A percentile compares a stretch with the other conserved stretches of the same genome.
Conservation (phyloP, 1,139 yeast species). For the Torulaspora pretoriensis region DNA sequence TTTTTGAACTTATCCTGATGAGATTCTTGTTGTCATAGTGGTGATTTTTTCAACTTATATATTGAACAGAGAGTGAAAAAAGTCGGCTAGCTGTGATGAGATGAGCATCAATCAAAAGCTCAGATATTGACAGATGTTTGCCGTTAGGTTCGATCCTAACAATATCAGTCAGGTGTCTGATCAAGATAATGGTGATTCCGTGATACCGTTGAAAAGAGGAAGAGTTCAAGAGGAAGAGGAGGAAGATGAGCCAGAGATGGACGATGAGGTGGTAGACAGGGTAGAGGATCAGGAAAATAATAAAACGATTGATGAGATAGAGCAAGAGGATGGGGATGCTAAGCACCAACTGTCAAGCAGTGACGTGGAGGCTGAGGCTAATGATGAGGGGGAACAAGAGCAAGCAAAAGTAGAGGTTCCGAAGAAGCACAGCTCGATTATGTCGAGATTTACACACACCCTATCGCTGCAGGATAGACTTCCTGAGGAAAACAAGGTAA, state of each 20-base stretch:
- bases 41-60: constrained; percentile 1
- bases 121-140: constrained; percentile 47
- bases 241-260: constrained; percentile 13
- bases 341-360: constrained; percentile 3
- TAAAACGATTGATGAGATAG: background rate
- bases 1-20: background rate
- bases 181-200: constrained; percentile 11
- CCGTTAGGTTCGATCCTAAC: constrained; percentile 59
- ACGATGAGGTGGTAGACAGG: background rate
- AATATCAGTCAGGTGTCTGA: constrained; percentile 26
- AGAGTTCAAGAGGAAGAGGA: constrained; percentile 18
- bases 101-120: constrained; percentile 7
- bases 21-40: background rate
- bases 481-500: constrained; percentile 16
- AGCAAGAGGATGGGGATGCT: constrained; percentile 15
- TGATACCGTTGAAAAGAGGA: constrained; percentile 29
- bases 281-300: background rate
- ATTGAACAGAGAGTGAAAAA: constrained; percentile 2
- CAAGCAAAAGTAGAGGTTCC: constrained; percentile 20
- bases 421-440: constrained; percentile 39
- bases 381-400: constrained; percentile 19
- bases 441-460: constrained; percentile 42
- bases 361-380: constrained; percentile 11
- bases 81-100: constrained; percentile 9
- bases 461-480: constrained; percentile 36